Conservation (phyloP, 2,329 filamentous ascomycete species). For the Beauveria australis region DNA sequence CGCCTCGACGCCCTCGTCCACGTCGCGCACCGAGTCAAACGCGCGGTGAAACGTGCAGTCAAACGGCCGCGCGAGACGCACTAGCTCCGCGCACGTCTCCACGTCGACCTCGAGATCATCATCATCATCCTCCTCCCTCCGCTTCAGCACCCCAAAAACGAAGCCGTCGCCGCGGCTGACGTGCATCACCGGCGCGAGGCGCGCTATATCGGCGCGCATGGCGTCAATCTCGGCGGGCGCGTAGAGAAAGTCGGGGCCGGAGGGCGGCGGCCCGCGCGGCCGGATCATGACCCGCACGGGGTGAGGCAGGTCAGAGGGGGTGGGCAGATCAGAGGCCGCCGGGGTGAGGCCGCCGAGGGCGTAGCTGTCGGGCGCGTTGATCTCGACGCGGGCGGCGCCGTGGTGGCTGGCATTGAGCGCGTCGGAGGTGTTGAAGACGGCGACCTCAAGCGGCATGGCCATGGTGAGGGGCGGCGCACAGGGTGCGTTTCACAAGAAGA, state of each 20-base stretch:
- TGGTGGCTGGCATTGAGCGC: conserved; percentile 31
- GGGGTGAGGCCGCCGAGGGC: conserved; percentile 44
- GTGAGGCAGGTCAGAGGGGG: conserved; percentile 19
- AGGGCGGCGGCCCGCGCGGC: conserved; percentile 26
- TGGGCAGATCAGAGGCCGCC: conserved; percentile 28
- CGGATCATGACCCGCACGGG: conserved; percentile 49
- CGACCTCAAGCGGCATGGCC: conserved; percentile 38
- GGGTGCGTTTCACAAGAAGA: neutral
- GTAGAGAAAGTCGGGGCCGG: conserved; percentile 40
- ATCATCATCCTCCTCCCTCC: conserved; percentile 11
- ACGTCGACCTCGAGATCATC: conserved; percentile 27
- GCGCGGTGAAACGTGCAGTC: conserved; percentile 48
- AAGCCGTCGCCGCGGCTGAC: conserved; percentile 42
- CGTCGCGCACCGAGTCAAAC: conserved; percentile 39
- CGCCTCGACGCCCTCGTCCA: conserved; percentile 21
- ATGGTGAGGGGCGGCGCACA: neutral
- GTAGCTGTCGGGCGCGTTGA: conserved; percentile 46
- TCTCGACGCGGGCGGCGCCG: conserved; percentile 44
- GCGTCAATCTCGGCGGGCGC: conserved; percentile 30
- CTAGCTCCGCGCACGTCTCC: conserved; percentile 31
- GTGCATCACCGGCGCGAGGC: conserved; percentile 31
- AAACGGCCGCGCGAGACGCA: conserved; percentile 32
- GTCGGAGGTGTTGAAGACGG: conserved; percentile 40
- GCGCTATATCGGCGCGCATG: conserved; percentile 34
- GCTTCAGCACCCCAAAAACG: conserved; percentile 42